These are phyloP conservation scores for Naematelia aurantialba DNA, from an alignment of 768 basidiomycete genomes.

Conservation along the genomic window DNA sequence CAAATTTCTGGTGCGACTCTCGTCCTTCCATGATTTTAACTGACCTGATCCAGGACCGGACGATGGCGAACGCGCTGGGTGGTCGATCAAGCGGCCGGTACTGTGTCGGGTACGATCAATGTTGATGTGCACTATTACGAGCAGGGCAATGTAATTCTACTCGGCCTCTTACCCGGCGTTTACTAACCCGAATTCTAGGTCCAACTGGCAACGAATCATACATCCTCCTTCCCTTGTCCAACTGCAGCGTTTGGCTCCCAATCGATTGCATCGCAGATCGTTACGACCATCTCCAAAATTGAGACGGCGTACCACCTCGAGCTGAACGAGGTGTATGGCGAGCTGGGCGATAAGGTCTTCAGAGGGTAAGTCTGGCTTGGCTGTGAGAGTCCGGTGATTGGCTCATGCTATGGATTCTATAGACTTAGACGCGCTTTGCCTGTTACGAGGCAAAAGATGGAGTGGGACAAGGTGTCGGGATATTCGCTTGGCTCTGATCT, in stretches of 20 bases:
- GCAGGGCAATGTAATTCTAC: conserved; percentile 74
- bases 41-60: conserved; percentile 65
- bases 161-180: neutral
- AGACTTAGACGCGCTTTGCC: conserved; percentile 82
- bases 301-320: conserved; percentile 79
- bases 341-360: conserved; percentile 91
- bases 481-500: conserved; percentile 41
- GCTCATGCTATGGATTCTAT: conserved; percentile 12
- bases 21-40: neutral
- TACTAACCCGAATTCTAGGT: conserved; percentile 59
- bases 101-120: conserved; percentile 67
- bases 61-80: conserved; percentile 87
- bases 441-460: conserved; percentile 84
- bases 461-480: conserved; percentile 82
- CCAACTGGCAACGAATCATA: conserved; percentile 76
- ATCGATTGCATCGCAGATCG: conserved; percentile 55
- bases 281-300: conserved; percentile 61
- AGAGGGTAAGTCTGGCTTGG: conserved; percentile 55
- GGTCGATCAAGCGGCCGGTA: conserved; percentile 64
- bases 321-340: conserved; percentile 75
- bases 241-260: conserved; percentile 23
- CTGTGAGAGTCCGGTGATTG: neutral
- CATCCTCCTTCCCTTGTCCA: conserved; percentile 58
- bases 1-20: conserved; percentile 75
- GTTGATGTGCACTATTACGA: conserved; percentile 96